phyloP scores from a whole-genome alignment of 2,329 filamentous ascomycete species.

The Cordyceps tenuipes region DNA sequence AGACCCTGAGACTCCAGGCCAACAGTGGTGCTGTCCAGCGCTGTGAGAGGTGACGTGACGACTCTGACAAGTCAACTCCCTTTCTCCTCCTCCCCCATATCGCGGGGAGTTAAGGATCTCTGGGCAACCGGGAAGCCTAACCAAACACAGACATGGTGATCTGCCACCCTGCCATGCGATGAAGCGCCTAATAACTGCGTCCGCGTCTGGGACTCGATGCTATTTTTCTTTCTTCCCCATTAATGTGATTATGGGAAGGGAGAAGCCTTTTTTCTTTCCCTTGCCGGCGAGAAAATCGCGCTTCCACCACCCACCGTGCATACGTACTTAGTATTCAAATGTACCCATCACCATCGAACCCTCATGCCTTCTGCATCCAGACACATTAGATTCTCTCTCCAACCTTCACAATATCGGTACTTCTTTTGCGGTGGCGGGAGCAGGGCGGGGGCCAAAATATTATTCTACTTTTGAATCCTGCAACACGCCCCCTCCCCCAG shows the following conservation, averaged over 20 bases:
- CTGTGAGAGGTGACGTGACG: background rate
- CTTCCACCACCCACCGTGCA: background rate
- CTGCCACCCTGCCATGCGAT: background rate
- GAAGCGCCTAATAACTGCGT: background rate
- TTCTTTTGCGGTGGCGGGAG: background rate
- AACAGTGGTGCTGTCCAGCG: background rate
- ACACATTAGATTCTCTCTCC: background rate
- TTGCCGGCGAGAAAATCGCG: background rate
- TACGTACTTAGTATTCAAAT: no score
- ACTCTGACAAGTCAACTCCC: no score
- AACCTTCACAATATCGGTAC: background rate
- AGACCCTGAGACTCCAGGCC: no score
- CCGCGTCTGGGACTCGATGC: no score
- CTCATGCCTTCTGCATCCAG: background rate
- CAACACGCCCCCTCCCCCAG: no score
- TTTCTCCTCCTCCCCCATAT: background rate
- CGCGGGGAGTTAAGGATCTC: background rate
- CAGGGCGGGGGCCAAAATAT: background rate
- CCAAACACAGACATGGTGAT: background rate
- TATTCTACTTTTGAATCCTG: background rate
- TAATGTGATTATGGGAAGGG: background rate
- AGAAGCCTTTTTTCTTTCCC: background rate
- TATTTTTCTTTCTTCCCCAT: background rate
- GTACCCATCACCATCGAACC: background rate
- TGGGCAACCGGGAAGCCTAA: background rate